These are phyloP conservation scores for Globisporangium cederbergense DNA, from an alignment of 352 stramenopile genomes.

Conservation along the genomic window DNA sequence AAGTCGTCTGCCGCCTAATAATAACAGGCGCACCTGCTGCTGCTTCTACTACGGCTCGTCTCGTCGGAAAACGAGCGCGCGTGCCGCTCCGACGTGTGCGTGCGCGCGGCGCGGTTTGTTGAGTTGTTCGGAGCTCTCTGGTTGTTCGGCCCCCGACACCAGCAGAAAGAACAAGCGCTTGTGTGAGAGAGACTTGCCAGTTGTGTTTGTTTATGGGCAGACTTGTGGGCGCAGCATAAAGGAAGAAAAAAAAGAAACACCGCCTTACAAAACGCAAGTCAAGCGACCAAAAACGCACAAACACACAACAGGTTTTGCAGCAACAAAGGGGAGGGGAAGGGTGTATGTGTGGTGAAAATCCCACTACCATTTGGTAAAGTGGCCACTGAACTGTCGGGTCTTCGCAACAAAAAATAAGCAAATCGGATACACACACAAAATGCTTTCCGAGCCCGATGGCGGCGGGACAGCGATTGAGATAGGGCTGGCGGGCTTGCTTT, in stretches of 20 bases:
- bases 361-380: neutral
- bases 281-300: neutral
- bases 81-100: neutral
- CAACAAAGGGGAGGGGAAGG: neutral
- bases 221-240: too few relatives aligned
- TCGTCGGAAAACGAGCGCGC: conserved; percentile 11
- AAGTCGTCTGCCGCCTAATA: neutral
- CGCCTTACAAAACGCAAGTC: conserved; percentile 3
- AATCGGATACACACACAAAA: too few relatives aligned
- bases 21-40: neutral
- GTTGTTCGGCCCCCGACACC: neutral
- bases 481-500: too few relatives aligned
- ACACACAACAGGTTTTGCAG: neutral
- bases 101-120: neutral
- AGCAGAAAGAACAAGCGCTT: neutral
- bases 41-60: conserved; percentile 1
- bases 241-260: conserved; percentile 6
- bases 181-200: neutral
- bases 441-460: too few relatives aligned
- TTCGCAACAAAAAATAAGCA: neutral
- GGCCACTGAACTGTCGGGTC: conserved; percentile 2
- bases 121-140: conserved; percentile 4
- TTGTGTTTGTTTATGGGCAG: neutral
- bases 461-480: too few relatives aligned
- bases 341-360: neutral